Evolutionary conservation across 2,329 filamentous ascomycete species (phyloP), one percentile per base, ranked within the genome.

Genomic region (Diaporthe citri): DNA sequence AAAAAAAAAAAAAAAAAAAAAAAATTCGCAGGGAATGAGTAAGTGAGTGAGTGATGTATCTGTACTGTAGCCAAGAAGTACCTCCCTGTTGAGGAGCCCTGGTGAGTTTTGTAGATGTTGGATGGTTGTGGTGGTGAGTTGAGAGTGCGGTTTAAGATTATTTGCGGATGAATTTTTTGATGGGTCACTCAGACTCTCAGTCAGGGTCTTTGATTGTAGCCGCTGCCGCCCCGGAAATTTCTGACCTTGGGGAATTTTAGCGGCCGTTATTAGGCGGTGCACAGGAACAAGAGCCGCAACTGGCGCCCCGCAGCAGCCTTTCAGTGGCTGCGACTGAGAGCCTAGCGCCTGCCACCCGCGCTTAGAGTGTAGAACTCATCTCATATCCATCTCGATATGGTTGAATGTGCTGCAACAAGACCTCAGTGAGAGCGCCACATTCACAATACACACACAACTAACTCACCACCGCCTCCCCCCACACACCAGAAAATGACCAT

Each of bases 401-500:
- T 41, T 17, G 12, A 39, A 12, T 41, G 34, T n/a, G 34, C 34
- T 39, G 56, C 56, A 28, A 10, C n/a, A 20, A n/a, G 15, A 31
- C n/a, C n/a, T 17, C 4, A 6, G 59, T 62, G n/a, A n/a, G 5
- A 36, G 25, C 39, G 46, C 43, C 46, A 52, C 64, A 52, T 31
- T 13, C 41, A 34, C 60, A 34, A 48, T n/a, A 46, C 39, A 7
- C 25, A 8, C 48, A 28, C 25, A 46, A 46, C 13, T 7, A 31
- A 7, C 17, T 22, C 17, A 31, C 3, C 22, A 5, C 34, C 34
- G 48, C 28, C 43, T 22, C 39, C 3, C 3, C 43, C 4, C 62
- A n/a, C 4, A 43, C 9, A 9, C 15, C 9, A 57, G 31, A 64
- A 64, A 34, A 98, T 99, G 97, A 98, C 97, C 3, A 92, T 93